Evolutionary conservation across 352 stramenopile genomes (phyloP), one percentile per base, ranked within the genome.

Genomic region (Phytophthora pseudosyringae): DNA sequence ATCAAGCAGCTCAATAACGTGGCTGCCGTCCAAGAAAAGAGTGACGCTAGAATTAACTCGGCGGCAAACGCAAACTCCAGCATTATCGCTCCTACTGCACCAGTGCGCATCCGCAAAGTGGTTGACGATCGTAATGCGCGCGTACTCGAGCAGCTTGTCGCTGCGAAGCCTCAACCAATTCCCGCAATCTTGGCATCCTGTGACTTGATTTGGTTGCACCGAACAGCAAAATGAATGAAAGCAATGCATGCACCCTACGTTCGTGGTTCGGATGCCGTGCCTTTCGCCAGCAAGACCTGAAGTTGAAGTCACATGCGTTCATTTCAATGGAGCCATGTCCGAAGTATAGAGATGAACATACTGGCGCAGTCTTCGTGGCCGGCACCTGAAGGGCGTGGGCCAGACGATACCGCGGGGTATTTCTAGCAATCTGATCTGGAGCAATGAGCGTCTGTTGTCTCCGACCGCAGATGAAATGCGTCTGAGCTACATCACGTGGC

Each of bases 131-230:
- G 80, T 36, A 80, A 79, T 49, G 77, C 67, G 10, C 11, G 25
- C 15, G 69, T 72, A 8, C 57, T 88, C 7, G 72, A 78, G 4
- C 50, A 80, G 4, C n/a, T 89, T 9, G 58, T 89, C 4, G 70
- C 80, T 38, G 61, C 65, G 5, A 89, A 81, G 48, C 60, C 64
- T 5, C 77, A 83, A 36, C 46, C 75, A n/a, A 56, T 77, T 25
- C 32, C 87, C 4, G 25, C 64, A 9, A 64, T 28, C 25, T 40
- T 76, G 38, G 58, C 15, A 35, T 46, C 53, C 15, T 43, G 36
- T 11, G 36, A 51, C 11, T 46, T 15, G 3, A 56, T 38, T 15
- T 71, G 59, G 39, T 35, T 58, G 25, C 25, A n/a, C 5, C 32
- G 29, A 48, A 41, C 33, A 58, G 57, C 46, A 58, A 38, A 65